Base-by-base conservation (phyloP, 1,284 basidiomycete genomes). In the Moniliella sp. region DNA sequence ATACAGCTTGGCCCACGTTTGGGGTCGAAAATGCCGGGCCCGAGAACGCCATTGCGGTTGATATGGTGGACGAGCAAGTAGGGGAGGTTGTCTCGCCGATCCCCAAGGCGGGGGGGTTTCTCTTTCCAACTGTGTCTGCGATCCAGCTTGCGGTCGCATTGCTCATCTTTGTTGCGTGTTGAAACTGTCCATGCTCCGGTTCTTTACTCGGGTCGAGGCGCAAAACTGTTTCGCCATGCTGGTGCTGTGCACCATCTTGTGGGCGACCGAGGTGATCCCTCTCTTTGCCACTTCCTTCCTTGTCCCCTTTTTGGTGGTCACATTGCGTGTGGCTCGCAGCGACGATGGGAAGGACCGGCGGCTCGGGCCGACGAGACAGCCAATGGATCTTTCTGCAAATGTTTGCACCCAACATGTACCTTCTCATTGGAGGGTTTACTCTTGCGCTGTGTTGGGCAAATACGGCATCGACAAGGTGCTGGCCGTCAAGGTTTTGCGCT, bases 1-100 rank as follows among this genome's bases (percentile, higher is more conserved):
- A 88, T 51, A 88, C 81, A 46, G 79, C 94, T 3, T 97, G 88
- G 88, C 70, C 86, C 16, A 80, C 88, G 61, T 94, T 97, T 83
- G 94, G 46, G 76, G 76, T 10, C 73, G 75, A 18, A 79, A 84
- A 50, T 71, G 84, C 4, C 36, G 57, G 10, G 58, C 55, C 1
- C 50, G 52, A 34, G 57, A n/a, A n/a, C n/a, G n/a, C n/a, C n/a
- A n/a, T n/a, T n/a, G n/a, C n/a, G n/a, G n/a, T n/a, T n/a, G n/a
- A n/a, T n/a, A n/a, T n/a, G n/a, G n/a, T n/a, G n/a, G n/a, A n/a
- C n/a, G n/a, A n/a, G n/a, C n/a, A n/a, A n/a, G n/a, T n/a, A n/a
- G n/a, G n/a, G n/a, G n/a, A n/a, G n/a, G n/a, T n/a, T n/a, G n/a
- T n/a, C n/a, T n/a, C n/a, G n/a, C n/a, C n/a, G n/a, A n/a, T n/a